phyloP scores from a whole-genome alignment of 2,329 filamentous ascomycete genomes.

The Aspergillus pseudoglaucus region DNA sequence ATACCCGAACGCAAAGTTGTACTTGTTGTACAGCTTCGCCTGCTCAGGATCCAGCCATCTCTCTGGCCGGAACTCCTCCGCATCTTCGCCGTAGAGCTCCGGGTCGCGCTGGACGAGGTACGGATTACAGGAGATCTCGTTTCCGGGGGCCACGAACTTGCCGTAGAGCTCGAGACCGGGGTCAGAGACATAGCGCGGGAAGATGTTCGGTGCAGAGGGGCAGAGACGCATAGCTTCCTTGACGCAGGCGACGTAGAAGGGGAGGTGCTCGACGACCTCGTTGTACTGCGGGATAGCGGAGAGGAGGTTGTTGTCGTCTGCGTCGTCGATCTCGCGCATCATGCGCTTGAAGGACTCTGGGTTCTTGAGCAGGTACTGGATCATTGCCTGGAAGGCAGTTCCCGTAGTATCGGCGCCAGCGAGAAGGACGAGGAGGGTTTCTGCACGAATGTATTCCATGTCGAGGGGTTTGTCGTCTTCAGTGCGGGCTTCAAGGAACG shows the following conservation, averaged over 20 bases:
- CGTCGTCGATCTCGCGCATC: conserved; percentile 42
- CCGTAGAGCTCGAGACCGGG: conserved; percentile 35
- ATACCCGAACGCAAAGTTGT: conserved; percentile 47
- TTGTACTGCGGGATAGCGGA: conserved; percentile 35
- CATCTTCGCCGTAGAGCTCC: conserved; percentile 36
- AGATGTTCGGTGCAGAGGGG: conserved; percentile 47
- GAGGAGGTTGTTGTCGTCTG: conserved; percentile 24
- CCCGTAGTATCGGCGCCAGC: conserved; percentile 50
- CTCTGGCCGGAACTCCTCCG: conserved; percentile 36
- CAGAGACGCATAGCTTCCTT: conserved; percentile 47
- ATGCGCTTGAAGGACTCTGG: conserved; percentile 40
- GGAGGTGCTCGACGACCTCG: conserved; percentile 38
- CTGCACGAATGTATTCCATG: conserved; percentile 48
- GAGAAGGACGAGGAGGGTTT: conserved; percentile 47
- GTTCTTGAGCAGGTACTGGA: conserved; percentile 38
- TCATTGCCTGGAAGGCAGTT: conserved; percentile 45
- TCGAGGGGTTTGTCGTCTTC: conserved; percentile 43
- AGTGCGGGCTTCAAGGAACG: conserved; percentile 39
- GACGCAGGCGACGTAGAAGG: conserved; percentile 47
- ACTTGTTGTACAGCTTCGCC: conserved; percentile 40
- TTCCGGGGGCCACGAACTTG: conserved; percentile 34
- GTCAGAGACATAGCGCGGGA: conserved; percentile 40
- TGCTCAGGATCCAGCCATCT: conserved; percentile 35
- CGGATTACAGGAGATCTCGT: conserved; percentile 43
- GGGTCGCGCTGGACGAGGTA: conserved; percentile 43